These are phyloP conservation scores for Phytophthora foliorum DNA, from an alignment of 352 stramenopile species.

Conservation along the genomic window DNA sequence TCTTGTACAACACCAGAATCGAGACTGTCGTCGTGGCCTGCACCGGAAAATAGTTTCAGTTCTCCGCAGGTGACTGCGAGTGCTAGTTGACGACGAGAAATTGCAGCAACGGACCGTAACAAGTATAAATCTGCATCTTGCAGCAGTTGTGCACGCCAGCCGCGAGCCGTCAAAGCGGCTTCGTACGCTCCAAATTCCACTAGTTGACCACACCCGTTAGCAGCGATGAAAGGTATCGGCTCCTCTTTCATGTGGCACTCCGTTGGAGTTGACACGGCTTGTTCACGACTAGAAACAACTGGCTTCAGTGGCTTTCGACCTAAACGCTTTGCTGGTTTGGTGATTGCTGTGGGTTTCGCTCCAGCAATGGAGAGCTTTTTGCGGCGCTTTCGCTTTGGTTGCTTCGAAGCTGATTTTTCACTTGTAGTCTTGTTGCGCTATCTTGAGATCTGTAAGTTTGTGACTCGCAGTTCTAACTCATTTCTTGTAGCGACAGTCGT, in stretches of 20 bases:
- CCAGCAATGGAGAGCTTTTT: slow-evolving; percentile 22
- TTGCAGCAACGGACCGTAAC: slow-evolving; percentile 28
- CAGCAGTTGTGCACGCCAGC: slow-evolving; percentile 33
- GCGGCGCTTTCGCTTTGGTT: slow-evolving; percentile 23
- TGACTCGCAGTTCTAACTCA: no score
- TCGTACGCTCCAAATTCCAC: slow-evolving; percentile 31
- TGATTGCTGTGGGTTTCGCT: background rate
- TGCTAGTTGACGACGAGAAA: slow-evolving; percentile 16
- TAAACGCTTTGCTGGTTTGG: slow-evolving; percentile 9
- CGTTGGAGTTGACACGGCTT: background rate
- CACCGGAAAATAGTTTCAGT: background rate
- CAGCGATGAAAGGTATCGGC: slow-evolving; percentile 21
- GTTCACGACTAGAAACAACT: background rate
- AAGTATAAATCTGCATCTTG: slow-evolving; percentile 36
- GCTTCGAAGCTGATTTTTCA: background rate
- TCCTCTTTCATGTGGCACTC: slow-evolving; percentile 11
- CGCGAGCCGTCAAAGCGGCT: slow-evolving; percentile 25
- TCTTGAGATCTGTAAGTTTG: background rate
- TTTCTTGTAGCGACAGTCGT: no score
- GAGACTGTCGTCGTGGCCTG: background rate
- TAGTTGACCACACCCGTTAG: slow-evolving; percentile 17
- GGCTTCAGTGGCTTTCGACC: slow-evolving; percentile 7
- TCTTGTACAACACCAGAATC: slow-evolving; percentile 13
- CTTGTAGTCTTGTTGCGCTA: background rate
- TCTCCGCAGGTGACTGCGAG: slow-evolving; percentile 9